These are phyloP conservation scores for Brassica cretica DNA, from an alignment of 345 rosid species.

Conservation along the genomic window DNA sequence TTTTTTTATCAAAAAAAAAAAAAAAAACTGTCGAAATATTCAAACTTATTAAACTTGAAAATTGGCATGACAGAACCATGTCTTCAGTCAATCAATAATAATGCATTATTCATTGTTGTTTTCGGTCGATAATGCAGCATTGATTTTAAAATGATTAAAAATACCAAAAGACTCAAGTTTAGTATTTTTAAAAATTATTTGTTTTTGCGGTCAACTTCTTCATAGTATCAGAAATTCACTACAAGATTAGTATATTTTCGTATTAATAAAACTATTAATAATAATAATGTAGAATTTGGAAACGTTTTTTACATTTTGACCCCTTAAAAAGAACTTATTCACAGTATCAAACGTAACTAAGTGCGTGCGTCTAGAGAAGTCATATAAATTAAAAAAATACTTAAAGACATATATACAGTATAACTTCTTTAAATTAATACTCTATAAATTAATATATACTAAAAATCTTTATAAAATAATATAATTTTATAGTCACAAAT, in stretches of 20 bases:
- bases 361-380: constrained; percentile 15
- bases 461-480: too few relatives aligned
- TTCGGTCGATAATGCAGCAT: neutral
- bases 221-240: neutral
- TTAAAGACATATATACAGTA: neutral
- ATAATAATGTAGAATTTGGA: neutral
- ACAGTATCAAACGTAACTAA: constrained; percentile 8
- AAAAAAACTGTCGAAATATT: constrained; percentile 1
- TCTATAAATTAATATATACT: too few relatives aligned
- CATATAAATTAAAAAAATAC: neutral
- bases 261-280: neutral
- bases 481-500: too few relatives aligned
- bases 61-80: neutral
- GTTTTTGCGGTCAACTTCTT: neutral
- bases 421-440: too few relatives aligned
- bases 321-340: neutral
- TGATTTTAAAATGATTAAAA: neutral
- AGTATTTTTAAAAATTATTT: neutral
- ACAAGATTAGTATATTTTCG: neutral
- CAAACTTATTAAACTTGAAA: neutral
- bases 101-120: neutral
- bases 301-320: neutral
- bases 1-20: too few relatives aligned
- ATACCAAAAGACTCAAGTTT: neutral
- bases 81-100: neutral